A percentile compares a stretch with the other conserved stretches of the same genome.
phyloP scores from a whole-genome alignment of 2,329 filamentous ascomycete species.

The Pseudophaeomoniella oleicola region DNA sequence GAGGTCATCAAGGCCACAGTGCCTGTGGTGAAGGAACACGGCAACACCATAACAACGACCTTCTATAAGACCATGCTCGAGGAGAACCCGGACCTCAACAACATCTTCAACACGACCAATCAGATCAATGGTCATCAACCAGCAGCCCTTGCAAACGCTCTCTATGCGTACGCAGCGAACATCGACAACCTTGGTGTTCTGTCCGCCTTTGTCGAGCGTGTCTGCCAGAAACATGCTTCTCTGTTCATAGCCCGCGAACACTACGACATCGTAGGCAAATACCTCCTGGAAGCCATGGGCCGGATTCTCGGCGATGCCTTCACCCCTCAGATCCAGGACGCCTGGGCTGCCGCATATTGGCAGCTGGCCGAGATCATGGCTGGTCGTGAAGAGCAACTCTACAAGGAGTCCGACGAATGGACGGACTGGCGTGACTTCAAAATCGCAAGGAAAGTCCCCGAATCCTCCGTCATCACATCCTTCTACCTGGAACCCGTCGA shows the following conservation, averaged over 20 bases:
- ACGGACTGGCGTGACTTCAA: constrained; percentile 52
- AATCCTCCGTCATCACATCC: constrained; percentile 54
- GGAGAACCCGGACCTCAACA: constrained; percentile 51
- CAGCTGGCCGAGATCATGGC: constrained; percentile 61
- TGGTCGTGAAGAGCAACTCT: constrained; percentile 47
- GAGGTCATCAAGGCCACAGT: constrained; percentile 56
- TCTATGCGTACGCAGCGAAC: constrained; percentile 57
- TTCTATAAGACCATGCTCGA: constrained; percentile 58
- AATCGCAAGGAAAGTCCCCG: constrained; percentile 48
- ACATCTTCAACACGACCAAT: constrained; percentile 58
- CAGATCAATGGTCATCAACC: constrained; percentile 56
- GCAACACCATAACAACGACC: constrained; percentile 51
- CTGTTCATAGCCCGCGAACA: constrained; percentile 54
- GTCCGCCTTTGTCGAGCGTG: constrained; percentile 44
- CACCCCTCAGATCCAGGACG: constrained; percentile 48
- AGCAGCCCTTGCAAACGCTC: constrained; percentile 51
- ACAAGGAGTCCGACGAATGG: constrained; percentile 47
- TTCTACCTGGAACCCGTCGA: constrained; percentile 56
- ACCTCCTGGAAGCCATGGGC: constrained; percentile 53
- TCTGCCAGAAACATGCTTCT: constrained; percentile 63
- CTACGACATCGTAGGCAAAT: constrained; percentile 55
- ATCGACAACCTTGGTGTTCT: constrained; percentile 54
- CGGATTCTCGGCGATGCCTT: constrained; percentile 53
- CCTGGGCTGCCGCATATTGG: constrained; percentile 60
- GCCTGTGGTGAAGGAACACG: constrained; percentile 53